These are phyloP conservation scores for Vigna hirtella DNA, from an alignment of 306 rosid species.

Conservation along the genomic window DNA sequence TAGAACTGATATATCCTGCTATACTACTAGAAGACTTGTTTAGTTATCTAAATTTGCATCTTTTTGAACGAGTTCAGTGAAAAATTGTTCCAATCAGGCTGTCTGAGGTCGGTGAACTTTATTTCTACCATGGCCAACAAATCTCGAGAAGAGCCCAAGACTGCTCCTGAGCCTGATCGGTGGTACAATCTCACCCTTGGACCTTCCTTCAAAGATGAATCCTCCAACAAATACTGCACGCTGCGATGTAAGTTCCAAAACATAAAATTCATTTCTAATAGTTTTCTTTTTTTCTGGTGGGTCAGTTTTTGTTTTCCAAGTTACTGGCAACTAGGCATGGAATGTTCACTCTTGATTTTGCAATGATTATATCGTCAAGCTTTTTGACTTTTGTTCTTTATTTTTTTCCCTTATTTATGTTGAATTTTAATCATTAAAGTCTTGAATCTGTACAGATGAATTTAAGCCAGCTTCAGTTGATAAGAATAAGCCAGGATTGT, in stretches of 20 bases:
- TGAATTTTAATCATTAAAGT: conserved; percentile 25
- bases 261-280: neutral
- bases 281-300: conserved; percentile 16
- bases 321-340: neutral
- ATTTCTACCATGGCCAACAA: conserved; percentile 64
- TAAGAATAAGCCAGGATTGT: conserved; percentile 72
- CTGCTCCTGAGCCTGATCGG: conserved; percentile 75
- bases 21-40: neutral
- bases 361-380: neutral
- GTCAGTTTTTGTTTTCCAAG: conserved; percentile 8
- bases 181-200: conserved; percentile 91
- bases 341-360: conserved; percentile 28
- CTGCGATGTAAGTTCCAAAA: conserved; percentile 71
- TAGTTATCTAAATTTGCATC: neutral
- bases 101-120: conserved; percentile 26
- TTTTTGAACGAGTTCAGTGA: conserved; percentile 18
- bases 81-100: conserved; percentile 17
- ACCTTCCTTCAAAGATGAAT: conserved; percentile 81
- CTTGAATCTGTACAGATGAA: conserved; percentile 65
- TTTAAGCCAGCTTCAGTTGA: conserved; percentile 95
- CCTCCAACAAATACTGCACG: conserved; percentile 86
- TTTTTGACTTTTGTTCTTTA: neutral
- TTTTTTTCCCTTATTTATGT: neutral
- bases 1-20: too few relatives aligned
- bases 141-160: conserved; percentile 86